These are phyloP conservation scores for Mallotus nudiflorus DNA, from an alignment of 345 rosid genomes.

Conservation along the genomic window DNA sequence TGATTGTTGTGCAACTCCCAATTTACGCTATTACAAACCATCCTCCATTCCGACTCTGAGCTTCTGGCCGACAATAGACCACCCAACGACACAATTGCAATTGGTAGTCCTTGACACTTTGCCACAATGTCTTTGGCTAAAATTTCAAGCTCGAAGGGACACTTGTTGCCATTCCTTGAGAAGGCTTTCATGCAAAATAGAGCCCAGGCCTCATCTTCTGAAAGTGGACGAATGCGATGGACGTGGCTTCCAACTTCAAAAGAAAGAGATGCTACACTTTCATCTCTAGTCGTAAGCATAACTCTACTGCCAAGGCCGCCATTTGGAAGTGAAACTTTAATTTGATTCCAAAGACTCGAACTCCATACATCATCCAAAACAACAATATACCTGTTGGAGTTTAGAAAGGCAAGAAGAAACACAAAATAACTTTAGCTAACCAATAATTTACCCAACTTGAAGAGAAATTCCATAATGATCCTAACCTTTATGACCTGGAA, in stretches of 20 bases:
- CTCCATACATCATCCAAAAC: conserved; percentile 36
- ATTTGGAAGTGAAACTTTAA: conserved; percentile 34
- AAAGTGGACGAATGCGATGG: conserved; percentile 28
- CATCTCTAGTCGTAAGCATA: conserved; percentile 32
- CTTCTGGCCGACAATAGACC: conserved; percentile 37
- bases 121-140: conserved; percentile 28
- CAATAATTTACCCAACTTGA: no score
- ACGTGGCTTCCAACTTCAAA: conserved; percentile 24
- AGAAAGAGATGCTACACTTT: conserved; percentile 25
- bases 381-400: conserved; percentile 30
- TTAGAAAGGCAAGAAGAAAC: no score
- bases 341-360: conserved; percentile 32
- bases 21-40: conserved; percentile 9
- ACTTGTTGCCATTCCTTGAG: conserved; percentile 17
- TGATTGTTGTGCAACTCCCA: conserved; percentile 24
- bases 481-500: no score
- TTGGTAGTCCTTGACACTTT: conserved; percentile 39
- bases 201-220: conserved; percentile 31
- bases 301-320: conserved; percentile 32
- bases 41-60: conserved; percentile 32
- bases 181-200: conserved; percentile 43
- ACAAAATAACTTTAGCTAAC: no score
- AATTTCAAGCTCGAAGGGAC: conserved; percentile 2
- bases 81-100: conserved; percentile 43
- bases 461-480: no score